Percentiles rank a stretch among this genome's conserved stretches.
Conservation (phyloP, 495 filamentous ascomycete species). For the Talaromyces nanjingensis region DNA sequence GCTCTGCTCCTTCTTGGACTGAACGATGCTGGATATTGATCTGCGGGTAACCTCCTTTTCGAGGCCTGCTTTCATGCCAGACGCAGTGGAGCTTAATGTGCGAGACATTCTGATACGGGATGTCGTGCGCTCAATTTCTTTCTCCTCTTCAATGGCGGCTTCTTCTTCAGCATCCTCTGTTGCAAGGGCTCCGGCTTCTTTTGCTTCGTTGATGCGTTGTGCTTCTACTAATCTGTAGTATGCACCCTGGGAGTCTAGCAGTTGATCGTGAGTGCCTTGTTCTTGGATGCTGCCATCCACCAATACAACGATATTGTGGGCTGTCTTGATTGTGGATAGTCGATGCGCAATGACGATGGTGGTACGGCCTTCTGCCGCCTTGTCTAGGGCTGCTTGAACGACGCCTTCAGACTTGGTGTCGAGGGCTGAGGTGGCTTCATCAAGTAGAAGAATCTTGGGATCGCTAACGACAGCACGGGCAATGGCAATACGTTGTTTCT, state of each 20-base stretch:
- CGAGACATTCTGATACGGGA: conserved; percentile 19
- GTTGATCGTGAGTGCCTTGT: conserved; percentile 71
- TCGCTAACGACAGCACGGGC: conserved; percentile 88
- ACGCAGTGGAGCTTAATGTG: conserved; percentile 21
- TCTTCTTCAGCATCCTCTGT: conserved; percentile 22
- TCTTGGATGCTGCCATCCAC: conserved; percentile 78
- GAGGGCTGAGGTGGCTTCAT: conserved; percentile 92
- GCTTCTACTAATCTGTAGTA: conserved; percentile 77
- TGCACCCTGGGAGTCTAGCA: conserved; percentile 52
- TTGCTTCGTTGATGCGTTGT: conserved; percentile 65
- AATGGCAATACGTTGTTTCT: conserved; percentile 90
- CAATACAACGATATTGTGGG: conserved; percentile 96
- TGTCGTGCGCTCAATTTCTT: conserved; percentile 17
- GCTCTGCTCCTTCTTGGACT: conserved; percentile 47
- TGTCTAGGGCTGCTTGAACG: conserved; percentile 88
- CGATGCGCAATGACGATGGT: conserved; percentile 96
- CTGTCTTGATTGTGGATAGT: conserved; percentile 86
- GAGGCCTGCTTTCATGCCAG: conserved; percentile 20
- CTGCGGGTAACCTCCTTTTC: conserved; percentile 52
- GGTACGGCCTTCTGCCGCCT: conserved; percentile 80
- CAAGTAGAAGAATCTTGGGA: conserved; percentile 90
- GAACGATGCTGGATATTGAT: conserved; percentile 67
- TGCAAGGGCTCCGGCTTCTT: conserved; percentile 42
- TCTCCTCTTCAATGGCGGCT: conserved; percentile 19
- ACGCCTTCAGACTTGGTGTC: conserved; percentile 94